A percentile compares a stretch with the other conserved stretches of the same genome.
Conservation (phyloP, 768 basidiomycete species). For the Coprinopsis cinerea region DNA sequence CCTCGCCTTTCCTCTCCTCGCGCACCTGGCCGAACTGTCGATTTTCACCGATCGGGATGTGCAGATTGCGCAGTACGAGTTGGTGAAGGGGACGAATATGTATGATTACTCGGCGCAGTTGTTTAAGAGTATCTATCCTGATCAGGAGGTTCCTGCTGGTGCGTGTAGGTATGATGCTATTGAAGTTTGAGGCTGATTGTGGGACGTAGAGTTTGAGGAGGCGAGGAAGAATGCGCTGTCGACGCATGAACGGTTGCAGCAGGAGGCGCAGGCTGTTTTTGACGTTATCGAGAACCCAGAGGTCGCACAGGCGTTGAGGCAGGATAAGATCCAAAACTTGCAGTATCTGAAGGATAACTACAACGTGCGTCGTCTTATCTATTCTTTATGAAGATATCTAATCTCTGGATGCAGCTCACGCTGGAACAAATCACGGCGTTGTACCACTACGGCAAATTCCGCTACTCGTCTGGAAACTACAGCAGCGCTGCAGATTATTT, state of each 20-base stretch:
- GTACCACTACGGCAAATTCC: constrained; percentile 98
- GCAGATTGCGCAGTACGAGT: constrained; percentile 90
- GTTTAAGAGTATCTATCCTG: constrained; percentile 74
- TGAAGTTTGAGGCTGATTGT: background rate
- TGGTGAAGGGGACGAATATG: constrained; percentile 98
- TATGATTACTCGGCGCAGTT: constrained; percentile 85
- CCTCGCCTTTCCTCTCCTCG: constrained; percentile 87
- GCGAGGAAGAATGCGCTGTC: constrained; percentile 80
- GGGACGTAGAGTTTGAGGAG: constrained; percentile 65
- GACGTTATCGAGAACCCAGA: constrained; percentile 97
- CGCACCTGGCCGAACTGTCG: constrained; percentile 73
- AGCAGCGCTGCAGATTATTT: constrained; percentile 95
- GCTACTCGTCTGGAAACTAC: constrained; percentile 98
- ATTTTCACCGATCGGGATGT: constrained; percentile 78
- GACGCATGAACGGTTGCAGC: constrained; percentile 78
- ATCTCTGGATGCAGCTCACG: constrained; percentile 56
- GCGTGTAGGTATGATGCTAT: constrained; percentile 15
- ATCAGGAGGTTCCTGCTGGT: constrained; percentile 67
- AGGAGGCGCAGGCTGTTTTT: constrained; percentile 87
- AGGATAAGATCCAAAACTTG: constrained; percentile 96
- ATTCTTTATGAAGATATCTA: background rate
- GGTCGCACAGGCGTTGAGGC: constrained; percentile 87
- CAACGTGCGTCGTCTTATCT: constrained; percentile 44
- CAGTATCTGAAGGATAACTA: constrained; percentile 93
- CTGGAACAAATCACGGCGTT: constrained; percentile 92